Evolutionary conservation across 2,329 filamentous ascomycete species (phyloP).

Genomic region (Cryphonectria nitschkei): DNA sequence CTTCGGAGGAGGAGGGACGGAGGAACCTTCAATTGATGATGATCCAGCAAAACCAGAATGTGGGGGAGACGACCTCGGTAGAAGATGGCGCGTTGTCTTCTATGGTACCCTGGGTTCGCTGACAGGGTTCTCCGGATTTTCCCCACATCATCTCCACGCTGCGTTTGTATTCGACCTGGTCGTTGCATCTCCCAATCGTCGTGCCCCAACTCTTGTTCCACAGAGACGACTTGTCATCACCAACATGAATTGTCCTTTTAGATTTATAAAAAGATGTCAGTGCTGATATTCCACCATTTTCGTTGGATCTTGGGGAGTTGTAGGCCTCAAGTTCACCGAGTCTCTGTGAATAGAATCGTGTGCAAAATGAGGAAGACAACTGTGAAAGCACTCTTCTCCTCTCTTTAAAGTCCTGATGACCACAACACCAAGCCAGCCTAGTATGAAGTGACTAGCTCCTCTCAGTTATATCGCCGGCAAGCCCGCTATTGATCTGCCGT

Average conservation of each 20-base stretch:
- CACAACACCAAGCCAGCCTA: background rate
- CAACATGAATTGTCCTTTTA: background rate
- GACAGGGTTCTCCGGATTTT: constrained; percentile 3
- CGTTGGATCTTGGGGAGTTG: no score
- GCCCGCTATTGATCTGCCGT: background rate
- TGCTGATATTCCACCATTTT: no score
- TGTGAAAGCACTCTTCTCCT: background rate
- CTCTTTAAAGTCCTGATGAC: background rate
- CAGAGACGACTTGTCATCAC: background rate
- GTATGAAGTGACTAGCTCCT: background rate
- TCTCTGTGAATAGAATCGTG: no score
- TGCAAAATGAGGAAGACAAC: background rate
- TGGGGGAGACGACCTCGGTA: background rate
- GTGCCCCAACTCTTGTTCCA: background rate
- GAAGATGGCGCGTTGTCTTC: background rate
- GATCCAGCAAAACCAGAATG: background rate
- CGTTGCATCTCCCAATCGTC: background rate
- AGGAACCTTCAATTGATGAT: background rate
- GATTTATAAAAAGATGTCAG: background rate
- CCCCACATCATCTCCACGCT: background rate
- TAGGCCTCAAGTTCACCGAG: no score
- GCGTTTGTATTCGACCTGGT: background rate
- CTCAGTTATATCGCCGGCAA: background rate
- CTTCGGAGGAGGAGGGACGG: no score
- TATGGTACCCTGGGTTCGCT: no score